Percentiles rank a stretch among this genome's conserved stretches.
Evolutionary conservation across 139 green algal species (phyloP).

Genomic region (Tetraselmis striata): DNA sequence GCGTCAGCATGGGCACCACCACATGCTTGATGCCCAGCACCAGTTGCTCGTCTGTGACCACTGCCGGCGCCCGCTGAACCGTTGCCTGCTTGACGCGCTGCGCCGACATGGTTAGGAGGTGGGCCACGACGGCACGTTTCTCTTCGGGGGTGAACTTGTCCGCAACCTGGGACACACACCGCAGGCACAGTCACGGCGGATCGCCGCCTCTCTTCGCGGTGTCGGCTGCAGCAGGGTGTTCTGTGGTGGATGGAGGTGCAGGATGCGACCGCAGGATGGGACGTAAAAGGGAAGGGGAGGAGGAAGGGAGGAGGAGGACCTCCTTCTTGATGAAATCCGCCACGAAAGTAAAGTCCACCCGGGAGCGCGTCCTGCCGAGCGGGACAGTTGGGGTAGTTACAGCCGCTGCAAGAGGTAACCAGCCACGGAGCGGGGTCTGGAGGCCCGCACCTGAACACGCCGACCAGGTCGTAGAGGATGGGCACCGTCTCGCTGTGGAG

Average conservation of each 20-base stretch:
- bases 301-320: neutral
- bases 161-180: slow-evolving; percentile 28
- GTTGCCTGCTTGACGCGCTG: neutral
- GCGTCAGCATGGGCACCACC: slow-evolving; percentile 71
- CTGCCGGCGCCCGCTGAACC: neutral
- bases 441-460: slow-evolving; percentile 32
- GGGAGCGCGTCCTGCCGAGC: no score
- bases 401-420: no score
- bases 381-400: no score
- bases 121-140: slow-evolving; percentile 24
- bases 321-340: slow-evolving; percentile 50
- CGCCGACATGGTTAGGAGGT: neutral
- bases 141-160: slow-evolving; percentile 41
- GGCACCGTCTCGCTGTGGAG: slow-evolving; percentile 55
- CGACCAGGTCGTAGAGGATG: slow-evolving; percentile 79
- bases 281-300: no score
- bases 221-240: no score
- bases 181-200: no score
- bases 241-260: no score
- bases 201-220: no score
- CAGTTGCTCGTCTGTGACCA: slow-evolving; percentile 29
- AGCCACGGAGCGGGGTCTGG: no score
- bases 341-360: slow-evolving; percentile 80
- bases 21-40: slow-evolving; percentile 20
- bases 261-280: no score